Evolutionary conservation across 2,329 filamentous ascomycete species (phyloP).

Genomic region (Fusarium graminum): DNA sequence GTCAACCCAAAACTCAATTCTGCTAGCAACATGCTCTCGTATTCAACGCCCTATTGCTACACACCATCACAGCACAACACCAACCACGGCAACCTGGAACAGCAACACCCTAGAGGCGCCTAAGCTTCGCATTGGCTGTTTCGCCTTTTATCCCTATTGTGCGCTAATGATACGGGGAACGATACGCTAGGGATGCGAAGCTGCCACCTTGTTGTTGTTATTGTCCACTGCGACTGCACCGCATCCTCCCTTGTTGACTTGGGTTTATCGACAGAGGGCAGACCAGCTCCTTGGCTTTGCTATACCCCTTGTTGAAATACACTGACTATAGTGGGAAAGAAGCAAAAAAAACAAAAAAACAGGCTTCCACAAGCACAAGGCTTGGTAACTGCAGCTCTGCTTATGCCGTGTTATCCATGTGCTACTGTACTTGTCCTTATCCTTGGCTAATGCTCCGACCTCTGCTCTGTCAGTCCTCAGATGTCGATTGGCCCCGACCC

Average conservation of each 20-base stretch:
- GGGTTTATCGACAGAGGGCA: constrained; percentile 15
- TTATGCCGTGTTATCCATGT: constrained; percentile 37
- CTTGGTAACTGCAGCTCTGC: constrained; percentile 36
- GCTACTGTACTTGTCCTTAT: constrained; percentile 5
- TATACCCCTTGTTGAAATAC: constrained; percentile 1
- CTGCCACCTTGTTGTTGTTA: constrained; percentile 9
- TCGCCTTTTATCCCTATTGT: constrained; percentile 18
- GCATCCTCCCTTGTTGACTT: constrained; percentile 23
- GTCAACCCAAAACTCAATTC: constrained; percentile 31
- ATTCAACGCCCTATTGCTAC: constrained; percentile 42
- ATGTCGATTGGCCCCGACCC: constrained; percentile 37
- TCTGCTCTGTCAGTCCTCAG: constrained; percentile 22
- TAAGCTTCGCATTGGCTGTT: constrained; percentile 32
- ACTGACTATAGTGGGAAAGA: not conserved
- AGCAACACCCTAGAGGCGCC: constrained; percentile 26
- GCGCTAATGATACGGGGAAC: constrained; percentile 35
- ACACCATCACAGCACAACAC: constrained; percentile 27
- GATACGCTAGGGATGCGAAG: constrained; percentile 34
- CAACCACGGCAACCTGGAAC: constrained; percentile 24
- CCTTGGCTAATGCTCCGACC: constrained; percentile 31
- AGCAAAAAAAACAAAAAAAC: constrained; percentile 16
- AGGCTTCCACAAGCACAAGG: constrained; percentile 42
- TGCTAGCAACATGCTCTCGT: constrained; percentile 43
- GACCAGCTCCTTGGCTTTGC: constrained; percentile 16
- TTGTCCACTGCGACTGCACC: not conserved